Base-by-base conservation (phyloP, 2,329 filamentous ascomycete species). In the Microcyclospora pomicola region DNA sequence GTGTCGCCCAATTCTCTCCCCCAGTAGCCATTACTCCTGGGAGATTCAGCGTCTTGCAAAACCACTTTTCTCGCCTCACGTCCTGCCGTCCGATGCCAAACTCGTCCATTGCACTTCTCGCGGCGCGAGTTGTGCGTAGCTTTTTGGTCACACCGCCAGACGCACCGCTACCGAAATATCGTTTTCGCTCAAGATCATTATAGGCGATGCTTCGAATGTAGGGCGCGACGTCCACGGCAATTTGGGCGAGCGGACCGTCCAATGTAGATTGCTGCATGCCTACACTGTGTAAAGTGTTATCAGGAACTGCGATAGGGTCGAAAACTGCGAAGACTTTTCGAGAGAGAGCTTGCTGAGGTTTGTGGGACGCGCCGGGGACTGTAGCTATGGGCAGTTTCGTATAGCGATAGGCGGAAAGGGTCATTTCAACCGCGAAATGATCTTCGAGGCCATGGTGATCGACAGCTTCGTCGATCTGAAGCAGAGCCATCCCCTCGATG, bases 161-260 rank as follows among this genome's bases (percentile, higher is more conserved):
- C 19, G 19, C 7, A 24, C 19, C 19, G 19, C 19, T 7, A 5
- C 5, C 19, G 7, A 24, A 24, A 7, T 5, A 24, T 5, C 19
- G 19, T 24, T 24, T 7, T 24, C 19, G 19, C 19, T 24, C 19
- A 24, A 24, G 19, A 49, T 96, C 88, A 53, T 80, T 82, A 0
- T 77, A 69, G 2, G 88, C 77, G 42, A 98, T 96, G 29, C 72
- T 70, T 9, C 92, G 81, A n/a, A 96, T 73, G 56, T 84, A 96
- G 0, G 92, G 91, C 0, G 86, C 87, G 2, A 96, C 67, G 45
- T 98, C 91, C 10, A 79, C 64, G 0, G 73, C 69, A 27, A 94
- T 74, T 14, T 78, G 65, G 0, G 60, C 57, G 49, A 81, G 63
- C 0, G 76, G 75, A 32, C 82, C 75, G 50, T 94, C 85, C 47